phyloP scores from a whole-genome alignment of 139 green algal species.

The Micractinium conductrix region DNA sequence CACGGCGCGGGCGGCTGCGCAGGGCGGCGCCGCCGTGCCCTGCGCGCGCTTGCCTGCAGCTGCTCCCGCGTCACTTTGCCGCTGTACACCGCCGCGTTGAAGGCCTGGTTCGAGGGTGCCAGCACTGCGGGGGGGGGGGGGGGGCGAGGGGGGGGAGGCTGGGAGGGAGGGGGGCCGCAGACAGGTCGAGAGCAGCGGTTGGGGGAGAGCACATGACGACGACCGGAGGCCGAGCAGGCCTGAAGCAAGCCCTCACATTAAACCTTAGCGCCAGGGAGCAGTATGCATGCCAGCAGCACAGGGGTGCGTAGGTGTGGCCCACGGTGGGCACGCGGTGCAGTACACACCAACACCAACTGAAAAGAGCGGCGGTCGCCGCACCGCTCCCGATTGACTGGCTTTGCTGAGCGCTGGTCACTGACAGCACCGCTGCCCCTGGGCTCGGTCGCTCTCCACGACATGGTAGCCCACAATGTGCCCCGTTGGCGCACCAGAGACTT shows the following conservation, averaged over 20 bases:
- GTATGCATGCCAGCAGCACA: neutral
- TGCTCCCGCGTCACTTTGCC: slow-evolving; percentile 12
- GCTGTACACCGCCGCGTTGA: slow-evolving; percentile 11
- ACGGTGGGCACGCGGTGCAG: too few species aligned
- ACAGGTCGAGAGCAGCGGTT: neutral
- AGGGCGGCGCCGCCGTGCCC: neutral
- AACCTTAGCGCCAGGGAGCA: too few species aligned
- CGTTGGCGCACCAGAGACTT: slow-evolving; percentile 10
- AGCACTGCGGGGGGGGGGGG: neutral
- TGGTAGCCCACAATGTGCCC: too few species aligned
- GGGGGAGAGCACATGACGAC: neutral
- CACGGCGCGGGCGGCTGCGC: too few species aligned
- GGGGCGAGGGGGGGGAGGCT: neutral
- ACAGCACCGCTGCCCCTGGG: too few species aligned
- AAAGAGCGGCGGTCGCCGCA: too few species aligned
- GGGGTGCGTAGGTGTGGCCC: too few species aligned
- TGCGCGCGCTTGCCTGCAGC: neutral
- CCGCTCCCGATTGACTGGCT: too few species aligned
- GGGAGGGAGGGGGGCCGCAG: neutral
- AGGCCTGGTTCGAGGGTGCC: slow-evolving; percentile 24
- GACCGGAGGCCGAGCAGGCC: neutral
- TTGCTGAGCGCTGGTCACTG: too few species aligned
- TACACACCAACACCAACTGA: too few species aligned
- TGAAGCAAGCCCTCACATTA: neutral
- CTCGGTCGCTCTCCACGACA: too few species aligned